Evolutionary conservation across 169 alveolate genomes (phyloP).

Genomic region (Plasmodium reichenowi): DNA sequence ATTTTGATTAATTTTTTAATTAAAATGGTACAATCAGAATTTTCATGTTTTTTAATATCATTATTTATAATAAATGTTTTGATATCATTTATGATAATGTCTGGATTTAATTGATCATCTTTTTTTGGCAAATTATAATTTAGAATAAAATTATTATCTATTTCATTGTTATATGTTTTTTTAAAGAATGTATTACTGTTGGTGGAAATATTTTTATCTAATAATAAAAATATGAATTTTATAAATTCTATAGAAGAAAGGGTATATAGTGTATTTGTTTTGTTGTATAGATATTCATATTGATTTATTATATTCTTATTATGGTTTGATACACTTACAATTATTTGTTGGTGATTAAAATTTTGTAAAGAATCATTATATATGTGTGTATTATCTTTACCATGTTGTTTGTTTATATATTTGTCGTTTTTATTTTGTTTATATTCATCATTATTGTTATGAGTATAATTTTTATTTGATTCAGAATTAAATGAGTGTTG

Average conservation of each 20-base stretch:
- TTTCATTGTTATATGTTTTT: not conserved
- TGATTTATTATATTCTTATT: too few relatives aligned
- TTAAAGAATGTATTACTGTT: not conserved
- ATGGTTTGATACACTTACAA: too few relatives aligned
- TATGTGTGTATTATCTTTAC: too few relatives aligned
- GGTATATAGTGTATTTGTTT: not conserved
- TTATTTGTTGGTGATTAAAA: too few relatives aligned
- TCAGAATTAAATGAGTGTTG: too few relatives aligned
- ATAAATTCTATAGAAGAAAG: conserved; percentile 21
- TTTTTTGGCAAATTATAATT: not conserved
- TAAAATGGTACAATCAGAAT: conserved; percentile 15
- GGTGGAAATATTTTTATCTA: conserved; percentile 1
- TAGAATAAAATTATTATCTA: not conserved
- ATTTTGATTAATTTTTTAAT: conserved; percentile 65
- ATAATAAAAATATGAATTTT: conserved; percentile 6
- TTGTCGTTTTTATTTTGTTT: too few relatives aligned
- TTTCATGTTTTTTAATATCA: conserved; percentile 22
- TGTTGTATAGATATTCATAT: not conserved
- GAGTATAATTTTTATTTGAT: too few relatives aligned
- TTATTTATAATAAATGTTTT: conserved; percentile 10
- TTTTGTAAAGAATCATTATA: too few relatives aligned
- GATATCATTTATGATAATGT: conserved; percentile 13
- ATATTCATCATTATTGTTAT: too few relatives aligned
- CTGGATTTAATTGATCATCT: conserved; percentile 21
- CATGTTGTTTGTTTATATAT: too few relatives aligned